These are phyloP conservation scores for Ceratorhiza oryzae-sativae DNA, from an alignment of 1,284 basidiomycete genomes.

Conservation along the genomic window DNA sequence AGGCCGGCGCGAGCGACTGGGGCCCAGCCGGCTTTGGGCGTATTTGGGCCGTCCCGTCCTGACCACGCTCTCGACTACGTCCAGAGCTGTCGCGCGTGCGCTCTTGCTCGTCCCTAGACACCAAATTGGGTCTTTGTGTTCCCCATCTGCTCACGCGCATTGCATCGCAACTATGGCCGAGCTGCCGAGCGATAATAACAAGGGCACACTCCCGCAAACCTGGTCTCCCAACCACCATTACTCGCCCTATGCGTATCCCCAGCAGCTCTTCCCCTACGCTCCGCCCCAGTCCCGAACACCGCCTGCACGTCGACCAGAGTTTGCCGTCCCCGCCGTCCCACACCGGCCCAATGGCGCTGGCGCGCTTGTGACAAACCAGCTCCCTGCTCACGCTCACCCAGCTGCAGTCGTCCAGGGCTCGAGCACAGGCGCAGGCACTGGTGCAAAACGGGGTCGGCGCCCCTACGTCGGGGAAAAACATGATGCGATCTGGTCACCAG, in stretches of 20 bases:
- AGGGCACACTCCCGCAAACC: not conserved
- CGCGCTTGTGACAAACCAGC: not conserved
- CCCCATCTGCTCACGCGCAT: not conserved
- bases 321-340: constrained; percentile 16
- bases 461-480: constrained; percentile 22
- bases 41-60: constrained; percentile 13
- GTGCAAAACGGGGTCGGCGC: constrained; percentile 18
- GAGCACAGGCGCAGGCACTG: not conserved
- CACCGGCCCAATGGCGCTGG: not conserved
- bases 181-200: constrained; percentile 12
- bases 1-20: not conserved
- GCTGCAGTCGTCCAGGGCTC: not conserved
- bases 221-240: not conserved
- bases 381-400: not conserved
- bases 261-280: not conserved
- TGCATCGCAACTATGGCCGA: constrained; percentile 30
- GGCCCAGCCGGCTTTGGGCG: constrained; percentile 5
- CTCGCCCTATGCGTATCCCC: constrained; percentile 8
- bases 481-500: constrained; percentile 51
- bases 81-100: constrained; percentile 5
- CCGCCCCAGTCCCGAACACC: not conserved
- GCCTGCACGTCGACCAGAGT: not conserved
- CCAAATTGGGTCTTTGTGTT: not conserved
- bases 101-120: not conserved
- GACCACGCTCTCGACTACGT: constrained; percentile 7